These are phyloP conservation scores for Gynostemma pentaphyllum DNA, from an alignment of 306 rosid species.

Conservation along the genomic window DNA sequence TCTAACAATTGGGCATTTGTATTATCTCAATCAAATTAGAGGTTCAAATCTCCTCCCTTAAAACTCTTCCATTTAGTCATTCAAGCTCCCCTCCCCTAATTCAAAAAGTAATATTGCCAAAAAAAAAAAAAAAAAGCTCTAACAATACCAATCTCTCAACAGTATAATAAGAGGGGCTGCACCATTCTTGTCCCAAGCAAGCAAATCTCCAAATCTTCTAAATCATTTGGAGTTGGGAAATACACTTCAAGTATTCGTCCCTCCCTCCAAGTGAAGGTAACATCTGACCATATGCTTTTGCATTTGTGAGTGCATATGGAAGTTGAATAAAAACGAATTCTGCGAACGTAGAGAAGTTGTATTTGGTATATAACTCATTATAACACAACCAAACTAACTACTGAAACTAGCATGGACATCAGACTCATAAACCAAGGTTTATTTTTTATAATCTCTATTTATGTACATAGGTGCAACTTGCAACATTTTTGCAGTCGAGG, in stretches of 20 bases:
- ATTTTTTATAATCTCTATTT: not conserved
- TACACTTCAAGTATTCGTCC: not conserved
- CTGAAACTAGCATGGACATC: not conserved
- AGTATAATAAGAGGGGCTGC: too few relatives aligned
- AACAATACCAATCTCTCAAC: too few relatives aligned
- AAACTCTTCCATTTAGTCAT: too few relatives aligned
- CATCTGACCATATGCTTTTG: not conserved
- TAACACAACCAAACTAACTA: not conserved
- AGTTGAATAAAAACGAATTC: not conserved
- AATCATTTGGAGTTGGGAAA: not conserved
- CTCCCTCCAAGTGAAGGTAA: not conserved
- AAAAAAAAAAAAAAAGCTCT: too few relatives aligned
- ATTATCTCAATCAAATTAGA: too few relatives aligned
- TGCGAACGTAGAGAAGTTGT: not conserved
- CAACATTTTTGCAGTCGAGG: not conserved
- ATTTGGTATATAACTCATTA: not conserved
- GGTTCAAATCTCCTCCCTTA: too few relatives aligned
- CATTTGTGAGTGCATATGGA: not conserved
- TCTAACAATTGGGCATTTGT: too few relatives aligned
- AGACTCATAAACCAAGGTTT: not conserved
- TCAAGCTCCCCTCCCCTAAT: too few relatives aligned
- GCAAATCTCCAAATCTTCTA: not conserved
- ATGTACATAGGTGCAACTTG: conserved; percentile 7
- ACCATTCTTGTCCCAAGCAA: too few relatives aligned
- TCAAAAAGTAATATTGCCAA: too few relatives aligned